Evolutionary conservation across 176 grass and related monocot genomes (phyloP), one percentile per base, ranked within the genome.

Genomic region (Melocanna baccifera): DNA sequence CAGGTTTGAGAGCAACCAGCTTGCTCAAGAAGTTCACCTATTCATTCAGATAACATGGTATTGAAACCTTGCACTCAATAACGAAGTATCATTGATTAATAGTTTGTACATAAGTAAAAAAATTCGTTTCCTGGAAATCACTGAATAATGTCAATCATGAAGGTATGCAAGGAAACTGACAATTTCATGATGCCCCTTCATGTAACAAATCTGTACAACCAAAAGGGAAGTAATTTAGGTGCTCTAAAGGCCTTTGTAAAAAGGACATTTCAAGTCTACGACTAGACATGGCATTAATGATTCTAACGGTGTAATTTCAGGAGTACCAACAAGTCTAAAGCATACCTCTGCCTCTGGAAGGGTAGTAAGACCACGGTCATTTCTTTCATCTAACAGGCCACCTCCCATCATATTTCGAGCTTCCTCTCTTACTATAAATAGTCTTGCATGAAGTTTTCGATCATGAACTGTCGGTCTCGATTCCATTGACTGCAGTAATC

Each of bases 361-460:
- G 36, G 93, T 98, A 80, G 51, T 90, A 40, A 94, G 88, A 82
- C 93, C 91, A 85, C 91, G 92, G 45, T 93, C 87, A 86, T 95
- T 98, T 94, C 96, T 95, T 90, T 95, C 96, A 84, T 98, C 96
- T 85, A 95, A 83, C 23, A 98, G 56, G n/a, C 96, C 96, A 87
- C 96, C 96, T 83, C 89, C 96, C 96, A 95, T 93, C 96, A 95
- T 90, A 81, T 92, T 95, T 66, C 85, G 85, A 83, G 96, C 89
- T 88, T 98, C 93, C 71, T 98, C 93, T 74, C 96, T 91, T 77
- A 95, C 82, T 72, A 95, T 89, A 86, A 98, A 93, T 82, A 95
- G 84, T 73, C 96, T 93, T 39, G 87, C 96, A 73, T 95, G 87
- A 87, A 98, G 87, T 52, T 95, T 95, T 68, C 89, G 78, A 77